Evolutionary conservation across 1,284 basidiomycete species (phyloP).

Genomic region (Ustilago xerochloae): DNA sequence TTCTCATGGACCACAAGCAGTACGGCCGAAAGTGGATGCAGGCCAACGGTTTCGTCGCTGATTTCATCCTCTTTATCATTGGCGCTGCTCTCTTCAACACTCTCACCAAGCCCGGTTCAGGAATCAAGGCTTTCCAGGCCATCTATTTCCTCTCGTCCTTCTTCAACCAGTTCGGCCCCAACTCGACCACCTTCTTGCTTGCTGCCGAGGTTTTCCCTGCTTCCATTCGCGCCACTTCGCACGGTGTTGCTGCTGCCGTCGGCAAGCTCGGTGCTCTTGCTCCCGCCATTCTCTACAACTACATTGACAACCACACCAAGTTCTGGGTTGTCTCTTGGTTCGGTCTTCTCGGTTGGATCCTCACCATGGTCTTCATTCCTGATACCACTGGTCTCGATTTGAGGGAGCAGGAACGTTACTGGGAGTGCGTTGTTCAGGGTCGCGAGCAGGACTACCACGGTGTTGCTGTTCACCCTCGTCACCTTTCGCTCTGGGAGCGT

Average conservation of each 20-base stretch:
- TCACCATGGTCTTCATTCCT: conserved; percentile 71
- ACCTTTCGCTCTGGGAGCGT: conserved; percentile 71
- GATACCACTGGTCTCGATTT: conserved; percentile 74
- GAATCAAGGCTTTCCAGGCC: conserved; percentile 70
- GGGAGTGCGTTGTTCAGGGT: conserved; percentile 72
- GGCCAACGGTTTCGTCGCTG: conserved; percentile 71
- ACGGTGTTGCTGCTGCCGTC: conserved; percentile 68
- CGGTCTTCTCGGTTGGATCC: conserved; percentile 71
- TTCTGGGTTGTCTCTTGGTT: conserved; percentile 74
- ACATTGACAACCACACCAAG: conserved; percentile 69
- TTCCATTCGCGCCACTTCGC: conserved; percentile 69
- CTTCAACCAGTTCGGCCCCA: conserved; percentile 73
- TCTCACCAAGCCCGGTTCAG: conserved; percentile 65
- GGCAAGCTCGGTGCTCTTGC: conserved; percentile 69
- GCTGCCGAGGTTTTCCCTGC: conserved; percentile 69
- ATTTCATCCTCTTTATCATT: conserved; percentile 70
- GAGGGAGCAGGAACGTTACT: conserved; percentile 73
- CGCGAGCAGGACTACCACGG: conserved; percentile 72
- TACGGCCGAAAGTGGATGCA: conserved; percentile 71
- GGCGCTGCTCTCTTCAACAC: conserved; percentile 69
- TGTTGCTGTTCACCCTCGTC: conserved; percentile 72
- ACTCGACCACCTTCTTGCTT: conserved; percentile 69
- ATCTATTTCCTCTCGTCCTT: conserved; percentile 72
- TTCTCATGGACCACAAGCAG: conserved; percentile 73
- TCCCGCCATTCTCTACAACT: conserved; percentile 69